Percentiles rank a stretch among this genome's conserved stretches.
These are phyloP conservation scores for Aquanectria penicillioides DNA, from an alignment of 2,329 filamentous ascomycete species.

Conservation along the genomic window DNA sequence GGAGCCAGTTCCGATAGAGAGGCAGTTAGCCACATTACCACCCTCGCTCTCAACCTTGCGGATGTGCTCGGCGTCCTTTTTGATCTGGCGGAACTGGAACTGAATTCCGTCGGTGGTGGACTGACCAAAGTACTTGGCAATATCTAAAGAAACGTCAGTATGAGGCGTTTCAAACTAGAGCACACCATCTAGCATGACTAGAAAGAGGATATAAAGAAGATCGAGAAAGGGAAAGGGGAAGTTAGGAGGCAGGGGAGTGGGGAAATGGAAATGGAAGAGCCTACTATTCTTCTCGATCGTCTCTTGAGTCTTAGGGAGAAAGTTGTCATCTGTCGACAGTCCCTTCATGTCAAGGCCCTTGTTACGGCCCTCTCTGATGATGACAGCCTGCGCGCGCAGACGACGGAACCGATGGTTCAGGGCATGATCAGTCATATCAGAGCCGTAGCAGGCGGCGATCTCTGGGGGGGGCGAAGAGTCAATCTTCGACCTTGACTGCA, in stretches of 20 bases:
- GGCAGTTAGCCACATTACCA: constrained; percentile 55
- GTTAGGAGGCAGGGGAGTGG: not conserved
- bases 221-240: too few species aligned
- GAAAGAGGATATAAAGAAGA: too few species aligned
- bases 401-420: constrained; percentile 64
- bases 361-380: constrained; percentile 49
- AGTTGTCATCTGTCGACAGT: constrained; percentile 47
- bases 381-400: constrained; percentile 53
- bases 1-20: constrained; percentile 42
- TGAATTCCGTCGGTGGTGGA: constrained; percentile 67
- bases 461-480: constrained; percentile 52
- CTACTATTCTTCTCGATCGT: constrained; percentile 54
- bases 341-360: constrained; percentile 55
- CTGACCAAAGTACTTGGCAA: constrained; percentile 68
- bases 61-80: constrained; percentile 61
- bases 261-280: constrained; percentile 24
- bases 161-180: not conserved
- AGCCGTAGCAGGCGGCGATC: constrained; percentile 59
- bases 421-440: constrained; percentile 58
- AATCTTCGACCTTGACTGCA: constrained; percentile 43
- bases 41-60: constrained; percentile 55
- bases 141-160: constrained; percentile 53
- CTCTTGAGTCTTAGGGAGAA: constrained; percentile 51
- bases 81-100: constrained; percentile 69
- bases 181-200: too few species aligned